phyloP scores from a whole-genome alignment of 805 yeast genomes.

The Naumovozyma baii region DNA sequence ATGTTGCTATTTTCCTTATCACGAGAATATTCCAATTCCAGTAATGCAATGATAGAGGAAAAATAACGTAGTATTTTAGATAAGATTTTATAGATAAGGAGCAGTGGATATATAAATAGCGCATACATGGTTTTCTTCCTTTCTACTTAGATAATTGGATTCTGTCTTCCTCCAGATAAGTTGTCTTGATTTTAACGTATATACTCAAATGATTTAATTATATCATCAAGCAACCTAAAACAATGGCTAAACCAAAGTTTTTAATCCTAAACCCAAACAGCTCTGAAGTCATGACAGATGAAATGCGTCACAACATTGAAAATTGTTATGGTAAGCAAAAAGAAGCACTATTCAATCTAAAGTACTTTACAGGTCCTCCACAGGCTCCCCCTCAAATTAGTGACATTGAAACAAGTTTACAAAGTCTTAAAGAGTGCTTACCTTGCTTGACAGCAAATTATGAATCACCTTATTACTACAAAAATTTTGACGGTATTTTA shows the following conservation, averaged over 20 bases:
- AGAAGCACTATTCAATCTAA: background rate
- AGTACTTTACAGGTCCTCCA: conserved; percentile 17
- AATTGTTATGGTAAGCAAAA: conserved; percentile 1
- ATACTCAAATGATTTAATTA: too few species aligned
- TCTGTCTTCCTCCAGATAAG: too few species aligned
- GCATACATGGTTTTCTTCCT: too few species aligned
- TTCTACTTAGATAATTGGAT: too few species aligned
- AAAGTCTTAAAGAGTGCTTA: conserved; percentile 15
- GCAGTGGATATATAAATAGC: too few species aligned
- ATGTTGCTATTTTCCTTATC: too few species aligned
- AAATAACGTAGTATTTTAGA: too few species aligned
- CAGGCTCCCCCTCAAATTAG: conserved; percentile 18
- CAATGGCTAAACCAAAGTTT: conserved; percentile 2
- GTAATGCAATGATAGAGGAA: too few species aligned
- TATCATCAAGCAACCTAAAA: too few species aligned
- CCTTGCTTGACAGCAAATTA: conserved; percentile 9
- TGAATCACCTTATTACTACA: conserved; percentile 7
- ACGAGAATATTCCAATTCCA: too few species aligned
- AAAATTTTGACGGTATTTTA: conserved; percentile 16
- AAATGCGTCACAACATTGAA: conserved; percentile 8
- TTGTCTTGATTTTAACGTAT: too few species aligned
- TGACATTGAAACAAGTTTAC: conserved; percentile 11
- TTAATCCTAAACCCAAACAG: conserved; percentile 22
- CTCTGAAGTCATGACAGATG: conserved; percentile 16
- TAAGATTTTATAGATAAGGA: too few species aligned